phyloP scores from a whole-genome alignment of 73 alveolate species.

The Paramecium sonneborni region DNA sequence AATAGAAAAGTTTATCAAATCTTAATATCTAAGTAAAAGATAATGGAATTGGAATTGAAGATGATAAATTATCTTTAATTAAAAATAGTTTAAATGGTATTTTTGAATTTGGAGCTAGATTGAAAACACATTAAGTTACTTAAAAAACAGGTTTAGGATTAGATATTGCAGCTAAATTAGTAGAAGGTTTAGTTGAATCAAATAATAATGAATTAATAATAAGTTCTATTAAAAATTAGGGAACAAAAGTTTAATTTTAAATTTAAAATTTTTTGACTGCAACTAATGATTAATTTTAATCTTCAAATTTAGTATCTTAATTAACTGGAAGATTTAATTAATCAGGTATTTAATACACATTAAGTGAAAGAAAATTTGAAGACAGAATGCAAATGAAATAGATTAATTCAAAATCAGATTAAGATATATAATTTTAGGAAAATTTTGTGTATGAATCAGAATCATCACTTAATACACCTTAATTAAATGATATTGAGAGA shows the following conservation, averaged over 20 bases:
- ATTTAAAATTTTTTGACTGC: neutral
- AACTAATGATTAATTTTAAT: neutral
- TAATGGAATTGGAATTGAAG: constrained; percentile 18
- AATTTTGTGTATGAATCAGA: neutral
- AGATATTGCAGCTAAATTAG: neutral
- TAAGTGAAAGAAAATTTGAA: neutral
- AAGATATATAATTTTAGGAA: neutral
- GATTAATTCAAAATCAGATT: too few relatives aligned
- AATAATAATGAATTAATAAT: neutral
- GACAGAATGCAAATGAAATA: neutral
- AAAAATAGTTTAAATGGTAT: neutral
- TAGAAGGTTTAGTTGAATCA: neutral
- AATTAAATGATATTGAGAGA: neutral
- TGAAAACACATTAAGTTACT: neutral
- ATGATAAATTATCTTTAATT: neutral
- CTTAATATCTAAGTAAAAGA: neutral
- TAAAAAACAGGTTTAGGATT: neutral
- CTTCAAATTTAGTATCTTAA: neutral
- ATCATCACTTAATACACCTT: neutral
- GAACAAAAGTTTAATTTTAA: neutral
- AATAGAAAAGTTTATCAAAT: neutral
- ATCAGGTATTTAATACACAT: neutral
- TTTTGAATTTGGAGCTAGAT: neutral
- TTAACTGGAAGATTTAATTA: neutral
- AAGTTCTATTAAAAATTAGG: neutral